A percentile compares a stretch with the other conserved stretches of the same genome.
Evolutionary conservation across 2,329 filamentous ascomycete genomes (phyloP).

Genomic region (Penicillium sp.): DNA sequence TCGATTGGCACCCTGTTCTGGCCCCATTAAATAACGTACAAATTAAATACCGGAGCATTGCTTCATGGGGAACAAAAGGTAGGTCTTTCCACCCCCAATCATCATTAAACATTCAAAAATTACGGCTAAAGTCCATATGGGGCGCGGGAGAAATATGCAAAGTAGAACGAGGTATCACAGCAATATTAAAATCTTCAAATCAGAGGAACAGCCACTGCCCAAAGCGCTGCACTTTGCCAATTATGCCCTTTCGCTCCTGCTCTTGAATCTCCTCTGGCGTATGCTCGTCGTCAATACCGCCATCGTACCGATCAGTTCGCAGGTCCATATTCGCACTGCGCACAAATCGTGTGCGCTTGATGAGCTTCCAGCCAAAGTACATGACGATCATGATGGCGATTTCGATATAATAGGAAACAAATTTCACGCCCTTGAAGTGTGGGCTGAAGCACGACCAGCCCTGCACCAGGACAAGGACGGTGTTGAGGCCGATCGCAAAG

Average conservation of each 20-base stretch:
- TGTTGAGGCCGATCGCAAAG: slow-evolving; percentile 57
- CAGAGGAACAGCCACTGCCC: slow-evolving; percentile 44
- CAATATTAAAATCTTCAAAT: background rate
- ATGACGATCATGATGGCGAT: slow-evolving; percentile 60
- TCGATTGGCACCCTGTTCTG: background rate
- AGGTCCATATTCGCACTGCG: slow-evolving; percentile 52
- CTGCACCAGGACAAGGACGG: slow-evolving; percentile 61
- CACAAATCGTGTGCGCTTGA: slow-evolving; percentile 50
- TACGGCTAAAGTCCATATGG: background rate
- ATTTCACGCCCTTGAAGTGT: slow-evolving; percentile 57
- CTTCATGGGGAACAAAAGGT: background rate
- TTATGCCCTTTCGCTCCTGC: slow-evolving; percentile 5
- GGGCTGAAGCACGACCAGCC: slow-evolving; percentile 62
- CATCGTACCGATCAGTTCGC: slow-evolving; percentile 47
- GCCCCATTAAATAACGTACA: background rate
- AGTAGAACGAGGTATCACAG: slow-evolving; percentile 1
- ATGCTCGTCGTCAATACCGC: slow-evolving; percentile 26
- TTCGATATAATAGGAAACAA: slow-evolving; percentile 65
- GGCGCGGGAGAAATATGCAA: background rate
- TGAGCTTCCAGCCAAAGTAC: slow-evolving; percentile 56
- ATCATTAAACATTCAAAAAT: background rate
- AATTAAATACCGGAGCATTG: background rate
- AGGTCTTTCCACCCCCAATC: background rate
- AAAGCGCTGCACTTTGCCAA: slow-evolving; percentile 29
- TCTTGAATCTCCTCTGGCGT: slow-evolving; percentile 27